A percentile compares a stretch with the other conserved stretches of the same genome.
Evolutionary conservation across 345 rosid species (phyloP).

Genomic region (Triadica sebifera): DNA sequence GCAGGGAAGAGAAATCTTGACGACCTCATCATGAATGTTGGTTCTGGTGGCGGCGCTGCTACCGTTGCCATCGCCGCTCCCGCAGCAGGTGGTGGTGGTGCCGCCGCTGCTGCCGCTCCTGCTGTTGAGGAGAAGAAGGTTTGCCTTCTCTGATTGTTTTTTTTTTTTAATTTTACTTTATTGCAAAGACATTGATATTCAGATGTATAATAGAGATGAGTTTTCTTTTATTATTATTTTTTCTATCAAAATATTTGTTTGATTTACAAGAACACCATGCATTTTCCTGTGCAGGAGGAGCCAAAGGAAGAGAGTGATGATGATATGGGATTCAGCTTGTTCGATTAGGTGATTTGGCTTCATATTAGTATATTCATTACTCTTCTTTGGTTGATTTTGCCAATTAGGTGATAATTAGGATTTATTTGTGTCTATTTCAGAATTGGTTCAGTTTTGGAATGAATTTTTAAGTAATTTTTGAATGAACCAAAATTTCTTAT

Average conservation of each 20-base stretch:
- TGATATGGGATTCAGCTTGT: conserved; percentile 33
- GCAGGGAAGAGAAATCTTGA: conserved; percentile 49
- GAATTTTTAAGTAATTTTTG: background rate
- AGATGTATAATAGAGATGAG: background rate
- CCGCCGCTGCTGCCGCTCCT: conserved; percentile 39
- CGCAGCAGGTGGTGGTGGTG: conserved; percentile 21
- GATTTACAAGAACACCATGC: background rate
- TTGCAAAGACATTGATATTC: no score
- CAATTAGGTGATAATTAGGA: background rate
- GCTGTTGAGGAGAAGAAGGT: conserved; percentile 46
- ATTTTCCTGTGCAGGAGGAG: conserved; percentile 21
- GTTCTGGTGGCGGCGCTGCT: conserved; percentile 47
- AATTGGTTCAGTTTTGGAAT: background rate
- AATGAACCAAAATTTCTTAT: background rate
- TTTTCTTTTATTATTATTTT: background rate
- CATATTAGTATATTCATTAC: background rate
- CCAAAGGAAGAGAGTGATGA: conserved; percentile 32
- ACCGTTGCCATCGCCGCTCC: conserved; percentile 35
- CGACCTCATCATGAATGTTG: conserved; percentile 50
- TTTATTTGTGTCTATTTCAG: background rate
- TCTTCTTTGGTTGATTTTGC: background rate
- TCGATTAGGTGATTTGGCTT: conserved; percentile 17
- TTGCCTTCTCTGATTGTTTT: background rate
- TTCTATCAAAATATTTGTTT: background rate
- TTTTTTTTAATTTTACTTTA: background rate